Conservation (phyloP, 768 basidiomycete genomes). For the Auricularia sp. region DNA sequence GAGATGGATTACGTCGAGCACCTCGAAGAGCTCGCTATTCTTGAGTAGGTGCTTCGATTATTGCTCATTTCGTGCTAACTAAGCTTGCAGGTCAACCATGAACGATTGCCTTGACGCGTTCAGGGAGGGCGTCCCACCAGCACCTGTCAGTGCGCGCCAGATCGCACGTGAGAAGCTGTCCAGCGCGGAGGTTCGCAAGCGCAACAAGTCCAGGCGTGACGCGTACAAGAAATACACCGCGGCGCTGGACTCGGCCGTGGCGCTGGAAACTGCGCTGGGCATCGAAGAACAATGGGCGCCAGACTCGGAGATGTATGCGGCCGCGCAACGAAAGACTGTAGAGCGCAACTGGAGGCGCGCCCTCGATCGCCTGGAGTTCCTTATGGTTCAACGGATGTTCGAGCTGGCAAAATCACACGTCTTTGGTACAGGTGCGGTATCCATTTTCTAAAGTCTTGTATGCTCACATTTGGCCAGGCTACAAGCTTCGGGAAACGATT, state of each 20-base stretch:
- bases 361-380: neutral
- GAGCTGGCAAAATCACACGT: neutral
- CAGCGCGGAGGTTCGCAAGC: neutral
- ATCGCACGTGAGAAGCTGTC: neutral
- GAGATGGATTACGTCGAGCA: neutral
- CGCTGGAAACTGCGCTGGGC: neutral
- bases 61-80: neutral
- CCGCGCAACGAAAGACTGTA: neutral
- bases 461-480: neutral
- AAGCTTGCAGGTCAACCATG: neutral
- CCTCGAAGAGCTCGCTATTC: neutral
- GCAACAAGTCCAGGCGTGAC: neutral
- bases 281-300: neutral
- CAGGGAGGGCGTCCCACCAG: neutral
- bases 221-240: neutral
- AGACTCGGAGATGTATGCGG: neutral
- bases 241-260: neutral
- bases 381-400: conserved; percentile 1
- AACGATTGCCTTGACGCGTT: neutral
- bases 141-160: neutral
- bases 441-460: neutral
- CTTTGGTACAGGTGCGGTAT: neutral
- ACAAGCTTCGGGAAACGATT: conserved; percentile 1
- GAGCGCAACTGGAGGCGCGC: neutral
- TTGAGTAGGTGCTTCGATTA: neutral